Evolutionary conservation across 1,284 basidiomycete genomes (phyloP).

Genomic region (Ganoderma multipileum): DNA sequence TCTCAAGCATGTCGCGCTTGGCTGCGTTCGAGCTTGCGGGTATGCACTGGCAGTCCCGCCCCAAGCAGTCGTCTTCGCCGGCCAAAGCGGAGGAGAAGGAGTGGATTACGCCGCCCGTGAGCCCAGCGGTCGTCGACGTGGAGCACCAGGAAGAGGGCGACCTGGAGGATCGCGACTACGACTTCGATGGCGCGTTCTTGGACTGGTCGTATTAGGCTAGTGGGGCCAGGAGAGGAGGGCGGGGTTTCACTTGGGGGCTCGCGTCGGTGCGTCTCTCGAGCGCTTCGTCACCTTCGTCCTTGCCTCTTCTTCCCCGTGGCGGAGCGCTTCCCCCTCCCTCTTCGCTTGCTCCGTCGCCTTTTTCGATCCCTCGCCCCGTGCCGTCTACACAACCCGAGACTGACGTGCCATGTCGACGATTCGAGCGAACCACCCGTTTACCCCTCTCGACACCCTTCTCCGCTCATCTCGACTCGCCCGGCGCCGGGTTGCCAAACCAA

Average conservation of each 20-base stretch:
- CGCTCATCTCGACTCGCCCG: conserved; percentile 3
- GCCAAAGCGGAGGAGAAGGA: conserved; percentile 34
- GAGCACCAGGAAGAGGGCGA: conserved; percentile 22
- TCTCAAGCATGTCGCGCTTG: conserved; percentile 62
- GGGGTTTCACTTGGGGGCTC: conserved; percentile 18
- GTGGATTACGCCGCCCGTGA: conserved; percentile 42
- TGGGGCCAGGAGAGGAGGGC: conserved; percentile 7
- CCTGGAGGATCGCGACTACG: conserved; percentile 32
- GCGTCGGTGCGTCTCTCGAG: conserved; percentile 29
- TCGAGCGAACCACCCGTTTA: not conserved
- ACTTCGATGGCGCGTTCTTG: conserved; percentile 40
- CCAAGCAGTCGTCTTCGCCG: conserved; percentile 29
- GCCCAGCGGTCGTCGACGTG: conserved; percentile 32
- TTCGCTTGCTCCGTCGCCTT: conserved; percentile 2
- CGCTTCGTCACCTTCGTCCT: conserved; percentile 27
- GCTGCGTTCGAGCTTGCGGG: conserved; percentile 74
- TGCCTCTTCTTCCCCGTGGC: conserved; percentile 21
- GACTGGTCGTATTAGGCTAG: conserved; percentile 40
- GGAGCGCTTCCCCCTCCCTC: conserved; percentile 8
- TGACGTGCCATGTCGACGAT: conserved; percentile 2
- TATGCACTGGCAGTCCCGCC: conserved; percentile 64
- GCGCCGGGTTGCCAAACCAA: not conserved
- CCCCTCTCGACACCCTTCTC: not conserved
- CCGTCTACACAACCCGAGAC: not conserved
- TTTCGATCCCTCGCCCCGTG: not conserved